These are phyloP conservation scores for Cicer judaicum DNA, from an alignment of 306 rosid species.

Conservation along the genomic window DNA sequence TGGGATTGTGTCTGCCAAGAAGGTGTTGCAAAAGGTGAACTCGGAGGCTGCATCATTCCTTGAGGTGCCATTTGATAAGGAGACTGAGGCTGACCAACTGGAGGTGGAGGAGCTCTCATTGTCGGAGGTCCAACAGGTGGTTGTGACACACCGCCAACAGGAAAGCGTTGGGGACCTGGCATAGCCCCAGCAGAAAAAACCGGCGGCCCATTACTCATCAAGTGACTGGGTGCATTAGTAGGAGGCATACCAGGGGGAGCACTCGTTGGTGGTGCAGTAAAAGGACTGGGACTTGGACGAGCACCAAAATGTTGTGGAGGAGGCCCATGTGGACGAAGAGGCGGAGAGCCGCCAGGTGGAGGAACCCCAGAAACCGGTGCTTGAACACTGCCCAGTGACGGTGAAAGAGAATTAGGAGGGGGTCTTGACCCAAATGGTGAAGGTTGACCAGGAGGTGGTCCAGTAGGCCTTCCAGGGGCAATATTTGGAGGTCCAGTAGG, in stretches of 20 bases:
- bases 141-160: constrained; percentile 50
- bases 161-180: constrained; percentile 69
- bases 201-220: constrained; percentile 83
- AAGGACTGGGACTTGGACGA: constrained; percentile 52
- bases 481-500: constrained; percentile 55
- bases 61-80: constrained; percentile 67
- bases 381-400: constrained; percentile 46
- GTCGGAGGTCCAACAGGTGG: constrained; percentile 66
- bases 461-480: constrained; percentile 51
- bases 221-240: constrained; percentile 51
- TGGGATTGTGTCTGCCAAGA: constrained; percentile 83
- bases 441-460: constrained; percentile 56
- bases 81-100: constrained; percentile 61
- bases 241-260: constrained; percentile 48
- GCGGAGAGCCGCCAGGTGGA: constrained; percentile 56
- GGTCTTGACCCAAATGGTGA: constrained; percentile 58
- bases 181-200: constrained; percentile 56
- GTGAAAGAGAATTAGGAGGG: constrained; percentile 55
- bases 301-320: constrained; percentile 47
- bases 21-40: constrained; percentile 69
- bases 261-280: constrained; percentile 54
- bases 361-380: constrained; percentile 57
- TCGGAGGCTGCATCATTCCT: constrained; percentile 58
- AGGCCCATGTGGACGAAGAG: constrained; percentile 51
- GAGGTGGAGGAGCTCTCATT: constrained; percentile 62